Evolutionary conservation across 805 yeast species (phyloP).

Genomic region (Saccharomycopsis fibuligera): DNA sequence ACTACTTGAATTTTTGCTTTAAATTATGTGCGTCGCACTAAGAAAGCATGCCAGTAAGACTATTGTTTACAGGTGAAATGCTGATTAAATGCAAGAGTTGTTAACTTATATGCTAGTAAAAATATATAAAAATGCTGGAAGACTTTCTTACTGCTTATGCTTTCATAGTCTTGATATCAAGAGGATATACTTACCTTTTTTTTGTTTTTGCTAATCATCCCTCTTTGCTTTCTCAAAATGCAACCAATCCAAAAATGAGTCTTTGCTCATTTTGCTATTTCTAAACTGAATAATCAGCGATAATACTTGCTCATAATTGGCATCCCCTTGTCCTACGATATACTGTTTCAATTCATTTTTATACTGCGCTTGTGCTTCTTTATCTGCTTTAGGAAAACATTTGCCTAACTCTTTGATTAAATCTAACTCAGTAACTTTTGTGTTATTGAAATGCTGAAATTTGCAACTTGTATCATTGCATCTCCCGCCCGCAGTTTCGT

Average conservation of each 20-base stretch:
- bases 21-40: too few species aligned
- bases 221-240: too few species aligned
- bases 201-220: too few species aligned
- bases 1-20: too few species aligned
- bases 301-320: background rate
- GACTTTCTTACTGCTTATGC: too few species aligned
- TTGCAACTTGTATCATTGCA: slow-evolving; percentile 21
- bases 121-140: too few species aligned
- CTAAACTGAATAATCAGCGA: slow-evolving; percentile 5
- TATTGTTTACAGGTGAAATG: too few species aligned
- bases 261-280: slow-evolving; percentile 3
- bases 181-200: too few species aligned
- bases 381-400: background rate
- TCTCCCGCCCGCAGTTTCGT: slow-evolving; percentile 12
- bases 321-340: background rate
- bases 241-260: slow-evolving; percentile 6
- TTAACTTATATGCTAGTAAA: too few species aligned
- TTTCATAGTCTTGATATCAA: too few species aligned
- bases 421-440: slow-evolving; percentile 8
- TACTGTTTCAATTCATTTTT: slow-evolving; percentile 6
- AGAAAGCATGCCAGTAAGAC: too few species aligned
- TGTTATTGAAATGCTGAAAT: slow-evolving; percentile 21
- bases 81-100: too few species aligned
- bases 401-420: slow-evolving; percentile 9
- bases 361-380: background rate